Base-by-base conservation (phyloP, 768 basidiomycete genomes). In the Lactarius sanguifluus region DNA sequence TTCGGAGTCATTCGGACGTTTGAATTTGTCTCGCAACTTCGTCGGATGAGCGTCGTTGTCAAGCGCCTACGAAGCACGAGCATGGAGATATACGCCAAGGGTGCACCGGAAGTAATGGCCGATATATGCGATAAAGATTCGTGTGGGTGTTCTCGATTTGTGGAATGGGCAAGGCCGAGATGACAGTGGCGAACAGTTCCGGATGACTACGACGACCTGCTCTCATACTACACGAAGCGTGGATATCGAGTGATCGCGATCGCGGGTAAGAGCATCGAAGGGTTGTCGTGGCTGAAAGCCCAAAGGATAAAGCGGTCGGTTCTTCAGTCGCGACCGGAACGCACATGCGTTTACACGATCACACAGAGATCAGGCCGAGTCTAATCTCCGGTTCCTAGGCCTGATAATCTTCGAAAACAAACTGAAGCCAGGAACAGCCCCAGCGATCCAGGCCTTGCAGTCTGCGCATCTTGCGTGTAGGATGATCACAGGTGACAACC, bases 401-500 rank as follows among this genome's bases (percentile, higher is more conserved):
- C 80, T 99, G 41, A 89, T 98, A 72, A 96, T 99, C 67, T 99
- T 99, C 72, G 97, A 99, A 77, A 99, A 99, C 79, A 92, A 96
- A 78, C 80, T 99, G 67, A 99, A 99, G 73, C 86, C 90, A 5
- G 94, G 91, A 9, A 98, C 96, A 0, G 81, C 92, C 0, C 90
- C 94, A 38, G 94, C 91, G 8, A 97, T 99, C 55, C 90, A 94
- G 67, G 88, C 88, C 0, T 82, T 99, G 18, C 88, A 95, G 61
- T 82, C 84, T 2, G 97, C 97, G 1, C 94, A 98, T 78, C 78
- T 99, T 43, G 91, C 94, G 23, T 96, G 94, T 72, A 83, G 96
- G 69, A 98, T 99, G 97, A 96, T 97, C 59, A 99, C 97, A 0
- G 97, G 97, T 12, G 97, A 99, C 74, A 99, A 99, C 70, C 89